phyloP scores from a whole-genome alignment of 208 protist species.

The Trypanosoma boissoni region DNA sequence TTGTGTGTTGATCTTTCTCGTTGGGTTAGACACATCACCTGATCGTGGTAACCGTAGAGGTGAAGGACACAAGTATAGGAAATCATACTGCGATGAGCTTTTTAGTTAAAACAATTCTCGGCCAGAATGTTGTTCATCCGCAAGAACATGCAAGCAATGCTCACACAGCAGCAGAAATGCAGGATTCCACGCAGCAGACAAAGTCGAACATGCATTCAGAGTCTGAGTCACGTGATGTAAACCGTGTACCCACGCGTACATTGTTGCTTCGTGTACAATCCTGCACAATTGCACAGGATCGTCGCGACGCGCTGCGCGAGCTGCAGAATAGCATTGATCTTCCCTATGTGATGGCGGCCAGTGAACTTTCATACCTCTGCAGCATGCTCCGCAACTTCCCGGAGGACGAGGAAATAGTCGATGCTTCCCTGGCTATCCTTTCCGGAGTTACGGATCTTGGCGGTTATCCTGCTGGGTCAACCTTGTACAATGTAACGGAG shows the following conservation, averaged over 20 bases:
- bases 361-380: slow-evolving; percentile 41
- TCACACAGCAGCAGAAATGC: background rate
- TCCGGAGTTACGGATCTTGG: slow-evolving; percentile 48
- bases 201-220: background rate
- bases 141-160: background rate
- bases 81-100: slow-evolving; percentile 60
- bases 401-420: slow-evolving; percentile 40
- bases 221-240: background rate
- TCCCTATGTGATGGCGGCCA: slow-evolving; percentile 42
- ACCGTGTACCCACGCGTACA: slow-evolving; percentile 36
- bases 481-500: slow-evolving; percentile 12
- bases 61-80: background rate
- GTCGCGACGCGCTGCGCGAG: slow-evolving; percentile 65
- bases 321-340: slow-evolving; percentile 48
- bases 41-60: too few species aligned
- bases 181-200: background rate
- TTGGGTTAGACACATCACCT: too few species aligned
- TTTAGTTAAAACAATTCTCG: slow-evolving; percentile 66
- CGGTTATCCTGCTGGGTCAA: slow-evolving; percentile 33
- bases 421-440: slow-evolving; percentile 46
- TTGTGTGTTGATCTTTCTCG: too few species aligned
- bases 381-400: slow-evolving; percentile 33
- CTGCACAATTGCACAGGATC: slow-evolving; percentile 78
- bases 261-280: slow-evolving; percentile 71
- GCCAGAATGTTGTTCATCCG: slow-evolving; percentile 77